phyloP scores from a whole-genome alignment of 345 rosid species.

The sweet orange (Citrus sinensis) region DNA sequence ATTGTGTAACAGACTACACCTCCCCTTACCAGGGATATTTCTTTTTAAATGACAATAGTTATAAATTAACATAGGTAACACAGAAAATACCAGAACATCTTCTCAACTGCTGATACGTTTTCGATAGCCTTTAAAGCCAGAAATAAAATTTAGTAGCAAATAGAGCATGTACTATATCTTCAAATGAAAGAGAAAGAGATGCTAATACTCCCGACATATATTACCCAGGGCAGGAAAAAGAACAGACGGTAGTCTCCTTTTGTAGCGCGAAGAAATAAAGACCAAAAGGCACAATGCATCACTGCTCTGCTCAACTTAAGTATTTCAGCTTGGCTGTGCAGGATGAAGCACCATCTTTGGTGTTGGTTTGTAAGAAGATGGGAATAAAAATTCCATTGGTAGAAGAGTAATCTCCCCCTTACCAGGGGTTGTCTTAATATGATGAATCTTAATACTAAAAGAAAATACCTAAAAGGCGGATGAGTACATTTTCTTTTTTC shows the following conservation, averaged over 20 bases:
- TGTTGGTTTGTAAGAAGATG: conserved; percentile 32
- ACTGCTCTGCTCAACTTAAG: conserved; percentile 51
- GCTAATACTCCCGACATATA: conserved; percentile 59
- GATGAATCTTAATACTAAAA: conserved; percentile 27
- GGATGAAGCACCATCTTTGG: conserved; percentile 51
- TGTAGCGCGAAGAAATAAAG: conserved; percentile 46
- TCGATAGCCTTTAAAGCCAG: conserved; percentile 75
- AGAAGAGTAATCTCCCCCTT: conserved; percentile 34
- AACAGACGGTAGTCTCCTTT: conserved; percentile 49
- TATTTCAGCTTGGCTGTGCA: conserved; percentile 43
- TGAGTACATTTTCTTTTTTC: conserved; percentile 6
- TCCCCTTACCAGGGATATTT: conserved; percentile 99
- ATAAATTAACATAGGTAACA: conserved; percentile 30
- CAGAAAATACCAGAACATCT: conserved; percentile 75
- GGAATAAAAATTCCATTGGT: conserved; percentile 14
- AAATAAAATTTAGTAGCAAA: conserved; percentile 52
- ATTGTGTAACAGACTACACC: conserved; percentile 50
- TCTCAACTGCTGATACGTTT: conserved; percentile 74
- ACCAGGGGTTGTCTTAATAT: conserved; percentile 42
- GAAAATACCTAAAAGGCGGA: conserved; percentile 34
- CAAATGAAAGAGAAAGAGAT: conserved; percentile 50
- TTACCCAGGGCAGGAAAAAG: conserved; percentile 56
- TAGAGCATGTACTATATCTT: conserved; percentile 41
- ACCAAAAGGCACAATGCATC: conserved; percentile 43
- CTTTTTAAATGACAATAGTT: conserved; percentile 39